Base-by-base conservation (phyloP, 2,329 filamentous ascomycete genomes). In the Hypoxylon sp. region DNA sequence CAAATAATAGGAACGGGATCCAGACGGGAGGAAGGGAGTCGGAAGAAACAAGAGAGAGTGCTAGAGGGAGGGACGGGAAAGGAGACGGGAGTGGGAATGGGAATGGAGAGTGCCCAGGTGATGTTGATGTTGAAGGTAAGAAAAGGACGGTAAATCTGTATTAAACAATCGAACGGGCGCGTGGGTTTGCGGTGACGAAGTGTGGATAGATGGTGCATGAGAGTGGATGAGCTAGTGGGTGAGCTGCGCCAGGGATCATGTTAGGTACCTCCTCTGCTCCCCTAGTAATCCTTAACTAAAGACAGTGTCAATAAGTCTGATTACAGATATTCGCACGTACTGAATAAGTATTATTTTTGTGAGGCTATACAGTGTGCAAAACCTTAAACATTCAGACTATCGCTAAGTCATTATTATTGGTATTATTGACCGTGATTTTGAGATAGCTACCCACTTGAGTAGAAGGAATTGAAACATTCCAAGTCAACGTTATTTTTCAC, bases 1-100 rank as follows among this genome's bases (percentile, higher is more conserved):
- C 71, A 66, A 71, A 71, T 71, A 70, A 71, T 64, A 69, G 69
- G 71, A 73, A 74, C 66, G 68, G 68, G 53, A 33, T 46, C 47
- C 57, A 66, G 64, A 71, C 64, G 68, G 69, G 57, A 66, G 62
- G 71, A 62, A 71, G 66, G 66, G 64, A 63, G 54, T 61, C 39
- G 54, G 61, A 67, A 68, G 67, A 69, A 71, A 71, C 62, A 60
- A 65, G 64, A 63, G 59, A 66, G 53, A 59, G 60, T 68, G 46
- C 57, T 31, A 9, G 53, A 33, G 29, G 24, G 22, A 29, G 64
- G 63, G 66, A 59, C 51, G 64, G 61, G 29, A 60, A 65, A 51
- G 47, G 62, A 37, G 55, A 59, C 42, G 50, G 55, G 60, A 65
- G 59, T 52, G 35, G 48, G 26, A 37, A 44, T 19, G 60, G 26